A percentile compares a stretch with the other conserved stretches of the same genome.
These are phyloP conservation scores for Pythium phragmiticola DNA, from an alignment of 352 stramenopile genomes.

Conservation along the genomic window DNA sequence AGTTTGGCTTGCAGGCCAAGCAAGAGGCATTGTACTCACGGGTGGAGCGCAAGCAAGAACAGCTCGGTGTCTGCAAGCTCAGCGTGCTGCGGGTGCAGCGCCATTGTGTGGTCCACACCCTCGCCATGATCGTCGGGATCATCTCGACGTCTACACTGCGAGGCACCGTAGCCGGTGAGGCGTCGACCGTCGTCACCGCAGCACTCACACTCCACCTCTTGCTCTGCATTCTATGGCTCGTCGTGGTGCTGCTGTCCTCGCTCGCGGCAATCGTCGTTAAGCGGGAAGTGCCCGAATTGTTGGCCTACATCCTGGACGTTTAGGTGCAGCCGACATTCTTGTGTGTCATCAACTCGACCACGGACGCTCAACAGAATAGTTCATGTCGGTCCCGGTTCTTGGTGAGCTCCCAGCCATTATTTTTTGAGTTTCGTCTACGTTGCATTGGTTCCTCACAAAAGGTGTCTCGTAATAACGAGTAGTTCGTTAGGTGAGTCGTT, in stretches of 20 bases:
- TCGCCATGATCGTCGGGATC: constrained; percentile 44
- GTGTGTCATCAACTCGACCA: too few species aligned
- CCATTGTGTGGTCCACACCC: constrained; percentile 37
- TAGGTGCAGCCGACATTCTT: constrained; percentile 9
- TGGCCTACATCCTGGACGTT: constrained; percentile 45
- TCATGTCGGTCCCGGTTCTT: neutral
- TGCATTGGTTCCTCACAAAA: too few species aligned
- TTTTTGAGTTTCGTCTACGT: too few species aligned
- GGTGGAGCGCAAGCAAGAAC: constrained; percentile 53
- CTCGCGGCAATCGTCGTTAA: constrained; percentile 42
- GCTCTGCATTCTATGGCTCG: constrained; percentile 47
- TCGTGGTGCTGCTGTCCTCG: constrained; percentile 32
- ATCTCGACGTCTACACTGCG: constrained; percentile 25
- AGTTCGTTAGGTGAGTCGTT: too few species aligned
- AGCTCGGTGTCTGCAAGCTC: constrained; percentile 57
- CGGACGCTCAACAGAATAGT: neutral
- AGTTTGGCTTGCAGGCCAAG: constrained; percentile 72
- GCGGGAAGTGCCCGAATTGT: constrained; percentile 42
- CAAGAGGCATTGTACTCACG: constrained; percentile 48
- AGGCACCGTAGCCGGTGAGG: constrained; percentile 23
- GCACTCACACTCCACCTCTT: constrained; percentile 44
- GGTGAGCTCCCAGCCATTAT: too few species aligned
- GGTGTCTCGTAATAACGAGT: too few species aligned
- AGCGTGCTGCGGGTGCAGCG: constrained; percentile 55
- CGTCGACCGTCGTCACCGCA: constrained; percentile 19